phyloP scores from a whole-genome alignment of 441 rosid genomes.

The Cnidoscolus chayamansa region DNA sequence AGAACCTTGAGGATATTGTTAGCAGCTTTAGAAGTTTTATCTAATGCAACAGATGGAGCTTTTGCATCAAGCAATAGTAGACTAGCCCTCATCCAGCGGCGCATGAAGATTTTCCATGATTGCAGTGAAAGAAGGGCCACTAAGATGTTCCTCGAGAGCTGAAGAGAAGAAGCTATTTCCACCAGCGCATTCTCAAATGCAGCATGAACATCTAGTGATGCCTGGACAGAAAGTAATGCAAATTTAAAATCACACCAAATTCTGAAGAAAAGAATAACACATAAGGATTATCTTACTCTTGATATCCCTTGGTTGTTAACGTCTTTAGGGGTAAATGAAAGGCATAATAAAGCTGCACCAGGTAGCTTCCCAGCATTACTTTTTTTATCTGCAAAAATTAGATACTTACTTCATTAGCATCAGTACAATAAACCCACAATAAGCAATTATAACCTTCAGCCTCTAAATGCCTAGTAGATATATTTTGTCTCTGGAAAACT shows the following conservation, averaged over 20 bases:
- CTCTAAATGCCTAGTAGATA: no score
- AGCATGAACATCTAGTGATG: slow-evolving; percentile 47
- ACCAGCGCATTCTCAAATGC: slow-evolving; percentile 57
- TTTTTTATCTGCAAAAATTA: slow-evolving; percentile 52
- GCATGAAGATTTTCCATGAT: slow-evolving; percentile 89
- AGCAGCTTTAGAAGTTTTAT: slow-evolving; percentile 76
- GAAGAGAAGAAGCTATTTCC: slow-evolving; percentile 74
- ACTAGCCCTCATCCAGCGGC: slow-evolving; percentile 71
- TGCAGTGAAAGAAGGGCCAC: slow-evolving; percentile 81
- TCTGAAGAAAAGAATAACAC: slow-evolving; percentile 19
- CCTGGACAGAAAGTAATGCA: slow-evolving; percentile 39
- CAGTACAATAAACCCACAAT: slow-evolving; percentile 6
- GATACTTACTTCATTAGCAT: slow-evolving; percentile 16
- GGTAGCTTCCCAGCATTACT: slow-evolving; percentile 52
- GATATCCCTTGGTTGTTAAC: slow-evolving; percentile 39
- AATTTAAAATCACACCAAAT: slow-evolving; percentile 21
- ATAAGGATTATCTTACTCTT: slow-evolving; percentile 43
- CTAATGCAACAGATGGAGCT: slow-evolving; percentile 37
- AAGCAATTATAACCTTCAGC: neutral
- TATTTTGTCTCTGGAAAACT: no score
- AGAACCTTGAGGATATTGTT: slow-evolving; percentile 80
- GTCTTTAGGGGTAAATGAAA: slow-evolving; percentile 55
- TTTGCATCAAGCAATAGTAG: slow-evolving; percentile 46
- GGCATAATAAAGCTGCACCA: slow-evolving; percentile 77
- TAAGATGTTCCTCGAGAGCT: slow-evolving; percentile 74